Conservation (phyloP, 106 monocot species). For the Phalaenopsis equestris region DNA sequence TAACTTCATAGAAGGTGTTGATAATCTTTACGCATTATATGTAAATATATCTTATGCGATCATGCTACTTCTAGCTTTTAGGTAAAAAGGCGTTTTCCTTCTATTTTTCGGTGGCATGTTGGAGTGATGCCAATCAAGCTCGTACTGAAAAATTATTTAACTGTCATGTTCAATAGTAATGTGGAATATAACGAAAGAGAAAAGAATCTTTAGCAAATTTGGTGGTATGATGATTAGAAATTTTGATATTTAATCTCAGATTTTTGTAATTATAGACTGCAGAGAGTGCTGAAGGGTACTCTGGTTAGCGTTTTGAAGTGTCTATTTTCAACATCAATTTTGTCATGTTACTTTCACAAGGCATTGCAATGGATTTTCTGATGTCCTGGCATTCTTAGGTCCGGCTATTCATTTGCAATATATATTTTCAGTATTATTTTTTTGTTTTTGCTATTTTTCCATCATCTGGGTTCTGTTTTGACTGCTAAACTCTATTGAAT, state of each 20-base stretch:
- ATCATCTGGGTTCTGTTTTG: not conserved
- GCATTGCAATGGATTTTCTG: not conserved
- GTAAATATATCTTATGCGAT: not conserved
- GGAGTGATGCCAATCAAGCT: not conserved
- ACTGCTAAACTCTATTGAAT: not conserved
- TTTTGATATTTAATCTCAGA: not conserved
- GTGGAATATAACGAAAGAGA: not conserved
- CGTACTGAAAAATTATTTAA: not conserved
- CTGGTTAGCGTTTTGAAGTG: not conserved
- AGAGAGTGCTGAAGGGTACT: not conserved
- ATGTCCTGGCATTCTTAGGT: not conserved
- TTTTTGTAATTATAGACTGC: not conserved
- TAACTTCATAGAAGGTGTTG: not conserved
- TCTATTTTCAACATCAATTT: not conserved
- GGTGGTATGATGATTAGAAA: too few species aligned
- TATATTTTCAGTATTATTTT: not conserved
- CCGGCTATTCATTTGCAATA: not conserved
- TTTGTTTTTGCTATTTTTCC: not conserved
- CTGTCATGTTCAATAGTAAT: not conserved
- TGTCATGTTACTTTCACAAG: not conserved
- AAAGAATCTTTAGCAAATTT: too few species aligned
- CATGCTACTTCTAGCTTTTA: not conserved
- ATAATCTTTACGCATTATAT: not conserved
- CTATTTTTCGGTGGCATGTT: not conserved
- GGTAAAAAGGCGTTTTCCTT: not conserved